These are phyloP conservation scores for Pelargonium citronellum DNA, from an alignment of 441 rosid species.

Conservation along the genomic window DNA sequence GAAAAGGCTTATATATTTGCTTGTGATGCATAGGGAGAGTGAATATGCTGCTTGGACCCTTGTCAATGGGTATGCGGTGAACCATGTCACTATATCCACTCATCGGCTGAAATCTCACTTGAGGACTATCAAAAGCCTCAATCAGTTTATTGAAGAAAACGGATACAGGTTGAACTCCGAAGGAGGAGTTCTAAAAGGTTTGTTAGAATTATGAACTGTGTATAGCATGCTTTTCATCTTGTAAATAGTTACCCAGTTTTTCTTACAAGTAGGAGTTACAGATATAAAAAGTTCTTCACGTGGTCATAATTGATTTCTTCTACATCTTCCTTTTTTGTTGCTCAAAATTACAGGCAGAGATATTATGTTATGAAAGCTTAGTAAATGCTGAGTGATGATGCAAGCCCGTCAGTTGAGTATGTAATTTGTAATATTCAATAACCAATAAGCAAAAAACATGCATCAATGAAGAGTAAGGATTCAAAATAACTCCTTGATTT, in stretches of 20 bases:
- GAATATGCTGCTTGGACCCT: slow-evolving; percentile 99
- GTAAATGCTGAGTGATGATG: too few relatives aligned
- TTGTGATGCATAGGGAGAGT: slow-evolving; percentile 54
- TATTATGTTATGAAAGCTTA: too few relatives aligned
- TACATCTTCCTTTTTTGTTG: background rate
- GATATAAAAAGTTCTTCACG: background rate
- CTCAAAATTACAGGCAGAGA: too few relatives aligned
- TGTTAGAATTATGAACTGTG: slow-evolving; percentile 17
- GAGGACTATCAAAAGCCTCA: slow-evolving; percentile 50
- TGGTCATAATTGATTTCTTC: background rate
- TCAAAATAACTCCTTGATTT: too few relatives aligned
- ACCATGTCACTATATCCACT: slow-evolving; percentile 80
- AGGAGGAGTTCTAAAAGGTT: slow-evolving; percentile 87
- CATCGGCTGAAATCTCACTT: slow-evolving; percentile 71
- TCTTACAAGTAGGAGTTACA: background rate
- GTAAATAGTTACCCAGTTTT: background rate
- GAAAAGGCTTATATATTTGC: slow-evolving; percentile 6
- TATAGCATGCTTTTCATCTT: slow-evolving; percentile 4
- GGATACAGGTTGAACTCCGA: slow-evolving; percentile 74
- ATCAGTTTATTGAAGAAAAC: slow-evolving; percentile 54
- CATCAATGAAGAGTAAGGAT: too few relatives aligned
- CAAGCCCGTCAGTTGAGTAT: background rate
- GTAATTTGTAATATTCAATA: background rate
- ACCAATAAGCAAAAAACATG: background rate
- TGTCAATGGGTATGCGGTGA: slow-evolving; percentile 84